These are phyloP conservation scores for Chenopodium quinoa DNA, from an alignment of 148 eudicot genomes.

Conservation along the genomic window DNA sequence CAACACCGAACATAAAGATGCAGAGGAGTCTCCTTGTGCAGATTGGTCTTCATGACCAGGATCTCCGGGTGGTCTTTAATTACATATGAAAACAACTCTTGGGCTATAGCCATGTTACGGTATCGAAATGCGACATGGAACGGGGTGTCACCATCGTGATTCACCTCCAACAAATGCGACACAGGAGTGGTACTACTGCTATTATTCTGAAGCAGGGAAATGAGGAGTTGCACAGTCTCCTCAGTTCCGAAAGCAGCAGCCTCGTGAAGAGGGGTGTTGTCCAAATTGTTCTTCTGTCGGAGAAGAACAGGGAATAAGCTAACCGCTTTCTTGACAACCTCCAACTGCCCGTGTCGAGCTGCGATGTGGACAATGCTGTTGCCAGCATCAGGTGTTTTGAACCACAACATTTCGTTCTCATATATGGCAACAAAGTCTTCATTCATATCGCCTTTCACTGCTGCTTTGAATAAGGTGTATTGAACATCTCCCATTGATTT, in stretches of 20 bases:
- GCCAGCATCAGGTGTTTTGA: background rate
- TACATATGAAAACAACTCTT: too few species aligned
- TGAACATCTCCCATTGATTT: background rate
- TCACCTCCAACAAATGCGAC: too few species aligned
- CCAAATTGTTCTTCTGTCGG: slow-evolving; percentile 3
- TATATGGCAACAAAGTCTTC: background rate
- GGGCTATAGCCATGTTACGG: too few species aligned
- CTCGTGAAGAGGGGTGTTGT: background rate
- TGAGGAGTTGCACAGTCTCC: background rate
- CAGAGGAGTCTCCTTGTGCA: too few species aligned
- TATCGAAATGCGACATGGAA: too few species aligned
- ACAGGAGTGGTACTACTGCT: background rate
- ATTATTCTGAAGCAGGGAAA: background rate
- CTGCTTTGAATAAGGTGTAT: background rate
- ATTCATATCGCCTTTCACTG: background rate
- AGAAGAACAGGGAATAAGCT: background rate
- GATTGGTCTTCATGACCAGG: too few species aligned
- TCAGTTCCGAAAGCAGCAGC: background rate
- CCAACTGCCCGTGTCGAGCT: background rate
- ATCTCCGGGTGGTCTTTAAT: too few species aligned
- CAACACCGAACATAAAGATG: too few species aligned
- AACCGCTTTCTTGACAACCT: background rate
- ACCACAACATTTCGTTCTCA: background rate
- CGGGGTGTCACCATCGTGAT: too few species aligned
- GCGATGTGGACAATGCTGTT: slow-evolving; percentile 21